Base-by-base conservation (phyloP, 2,329 filamentous ascomycete species). In the Xylaria sp. region DNA sequence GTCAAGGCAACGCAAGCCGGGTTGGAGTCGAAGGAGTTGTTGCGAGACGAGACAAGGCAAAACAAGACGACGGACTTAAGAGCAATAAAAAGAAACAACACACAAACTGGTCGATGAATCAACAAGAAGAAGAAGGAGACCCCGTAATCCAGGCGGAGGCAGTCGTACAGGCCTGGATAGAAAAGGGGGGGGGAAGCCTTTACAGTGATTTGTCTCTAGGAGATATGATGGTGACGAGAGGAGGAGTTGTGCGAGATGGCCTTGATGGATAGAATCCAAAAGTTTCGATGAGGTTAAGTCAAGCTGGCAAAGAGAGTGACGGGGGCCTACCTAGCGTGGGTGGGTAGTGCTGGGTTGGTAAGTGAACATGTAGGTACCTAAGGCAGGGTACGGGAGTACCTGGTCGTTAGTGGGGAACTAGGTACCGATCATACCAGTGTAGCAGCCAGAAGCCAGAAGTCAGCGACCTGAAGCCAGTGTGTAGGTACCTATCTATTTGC, bases 281-380 rank as follows among this genome's bases (percentile, higher is more conserved):
- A 70, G 66, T 69, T 70, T 70, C 53, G 60, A 70, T 69, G 66
- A 66, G 67, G 61, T 67, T 53, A 67, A 67, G 66, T 62, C 61
- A 39, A 66, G 63, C 63, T 69, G 69, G 66, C 50, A 53, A 61
- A 65, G 61, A 63, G 63, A 61, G 66, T 58, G 63, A 66, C 63
- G 68, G 68, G 63, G 66, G 55, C 65, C 55, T 10, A 51, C 60
- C 68, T 69, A 70, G 66, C 63, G 65, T 54, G 54, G 39, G 59
- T 53, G 50, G 63, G 55, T 60, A 55, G 50, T 33, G 15, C 45
- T 63, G 39, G 45, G 60, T 25, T 31, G 44, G 51, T 39, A 55
- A 39, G 51, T 55, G 49, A 51, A 31, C 49, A n/a, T n/a, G n/a
- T 50, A 50, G 22, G 13, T n/a, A 33, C 47, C 27, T 50, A 31